Evolutionary conservation across 2,329 filamentous ascomycete genomes (phyloP), one percentile per base, ranked within the genome.

Genomic region (Fusarium mangiferae): DNA sequence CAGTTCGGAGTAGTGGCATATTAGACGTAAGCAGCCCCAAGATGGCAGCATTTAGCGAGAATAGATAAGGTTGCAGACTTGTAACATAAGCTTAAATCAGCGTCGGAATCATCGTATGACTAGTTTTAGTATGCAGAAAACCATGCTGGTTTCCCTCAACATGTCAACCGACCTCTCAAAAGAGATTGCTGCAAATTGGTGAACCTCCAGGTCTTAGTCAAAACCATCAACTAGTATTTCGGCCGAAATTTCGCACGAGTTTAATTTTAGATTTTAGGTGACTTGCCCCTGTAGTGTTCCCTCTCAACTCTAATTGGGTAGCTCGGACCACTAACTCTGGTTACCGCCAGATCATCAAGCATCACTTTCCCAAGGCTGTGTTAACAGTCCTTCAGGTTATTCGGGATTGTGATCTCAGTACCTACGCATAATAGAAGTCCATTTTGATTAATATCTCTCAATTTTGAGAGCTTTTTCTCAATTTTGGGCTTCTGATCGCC

Each of bases 401-500:
- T 30, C 30, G 12, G 4, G 4, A 30, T 12, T 30, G 10, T 30
- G 4, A 2, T 12, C 30, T 30, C 30, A 30, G 11, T 30, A 30
- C 4, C 11, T 30, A 30, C 30, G 30, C 1, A 30, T 12, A 30
- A 12, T 30, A 12, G 30, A 30, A 30, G 30, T 12, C 30, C 30
- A 12, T 30, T 30, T 30, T 30, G 3, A 30, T 30, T 4, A 30
- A 1, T 12, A 30, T 4, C 12, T 30, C 30, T 30, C 30, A 30
- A 30, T 4, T 30, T 30, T 30, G 30, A 30, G 30, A 30, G 12
- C 30, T 30, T 12, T 30, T 30, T 12, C 30, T 30, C 10, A 10
- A 11, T 30, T 30, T 30, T 30, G 30, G 13, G 20, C 2, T 7
- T 2, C 2, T 38, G 20, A 5, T 28, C 3, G 1, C 3, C 5